Conservation (phyloP, 805 yeast species). For the Ogataea zsoltii region DNA sequence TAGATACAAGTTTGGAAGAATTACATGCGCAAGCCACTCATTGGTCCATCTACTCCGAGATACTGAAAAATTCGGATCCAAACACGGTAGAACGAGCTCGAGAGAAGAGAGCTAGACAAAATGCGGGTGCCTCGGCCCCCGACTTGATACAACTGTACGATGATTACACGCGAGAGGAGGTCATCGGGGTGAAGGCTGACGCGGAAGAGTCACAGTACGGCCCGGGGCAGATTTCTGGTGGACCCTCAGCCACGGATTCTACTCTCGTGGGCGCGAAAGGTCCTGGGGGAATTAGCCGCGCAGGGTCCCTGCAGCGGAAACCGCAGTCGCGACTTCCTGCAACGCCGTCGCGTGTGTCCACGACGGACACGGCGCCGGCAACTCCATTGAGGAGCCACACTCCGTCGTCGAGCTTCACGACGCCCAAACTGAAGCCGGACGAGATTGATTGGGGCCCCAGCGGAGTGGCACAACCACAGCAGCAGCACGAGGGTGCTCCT, state of each 20-base stretch:
- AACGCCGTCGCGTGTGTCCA: background rate
- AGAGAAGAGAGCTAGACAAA: background rate
- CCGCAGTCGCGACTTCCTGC: slow-evolving; percentile 6
- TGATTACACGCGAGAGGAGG: background rate
- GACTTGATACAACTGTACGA: slow-evolving; percentile 1
- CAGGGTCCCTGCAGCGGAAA: background rate
- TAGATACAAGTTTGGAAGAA: slow-evolving; percentile 9
- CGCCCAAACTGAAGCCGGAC: slow-evolving; percentile 3
- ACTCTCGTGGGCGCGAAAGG: background rate
- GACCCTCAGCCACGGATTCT: background rate
- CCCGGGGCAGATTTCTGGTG: no score
- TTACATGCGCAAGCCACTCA: slow-evolving; percentile 1
- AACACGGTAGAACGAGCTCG: background rate
- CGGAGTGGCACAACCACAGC: background rate
- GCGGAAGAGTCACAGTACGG: no score
- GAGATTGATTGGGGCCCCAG: slow-evolving; percentile 4
- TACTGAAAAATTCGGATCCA: slow-evolving; percentile 8
- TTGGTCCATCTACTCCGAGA: slow-evolving; percentile 10
- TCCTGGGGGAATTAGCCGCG: background rate
- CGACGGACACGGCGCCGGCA: background rate
- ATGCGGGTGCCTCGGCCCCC: background rate
- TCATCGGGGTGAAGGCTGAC: background rate
- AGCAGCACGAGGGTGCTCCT: background rate
- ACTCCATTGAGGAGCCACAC: background rate
- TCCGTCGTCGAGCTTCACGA: slow-evolving; percentile 4